Base-by-base conservation (phyloP, 2,329 filamentous ascomycete genomes). In the Fusarium succisae region DNA sequence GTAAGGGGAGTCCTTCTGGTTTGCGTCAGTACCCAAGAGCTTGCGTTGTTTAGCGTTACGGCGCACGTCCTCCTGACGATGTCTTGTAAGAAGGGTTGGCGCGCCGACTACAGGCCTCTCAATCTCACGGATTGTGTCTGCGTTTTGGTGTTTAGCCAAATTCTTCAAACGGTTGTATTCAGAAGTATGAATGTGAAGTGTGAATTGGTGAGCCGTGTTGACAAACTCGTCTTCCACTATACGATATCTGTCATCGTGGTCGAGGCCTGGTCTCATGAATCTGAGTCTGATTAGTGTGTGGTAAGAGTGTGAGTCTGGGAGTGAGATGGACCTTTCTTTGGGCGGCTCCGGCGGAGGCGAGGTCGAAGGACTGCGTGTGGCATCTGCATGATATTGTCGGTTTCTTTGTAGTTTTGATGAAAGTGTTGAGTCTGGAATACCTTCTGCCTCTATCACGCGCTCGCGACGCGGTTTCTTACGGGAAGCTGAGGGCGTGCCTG, bases 161-260 rank as follows among this genome's bases (percentile, higher is more conserved):
- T 84, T 83, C 80, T 92, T 92, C 50, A 94, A 87, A 8, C 91
- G 88, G 66, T 90, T 86, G 79, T 96, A 96, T 80, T 95, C 93
- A 22, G 91, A 92, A n/a, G 91, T 89, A 79, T 95, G 93, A 4
- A 96, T 87, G 80, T 95, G 93, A 10, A 88, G 87, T 0, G 93
- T 96, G 81, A 94, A 96, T 6, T 86, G 83, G 59, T 90, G 88
- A 0, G 93, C 93, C 1, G 91, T 89, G 22, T 87, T 83, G 26
- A 92, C 83, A 72, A 96, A 90, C 75, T 96, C 93, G 76, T 96
- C 94, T 81, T 96, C 94, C 1, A 96, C 94, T 92, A 96, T 95
- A 77, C 93, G 91, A 81, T 90, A 96, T 62, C 83, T 84, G 79
- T 95, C 93, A 80, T 96, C 94, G n/a, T 87, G 81, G 8, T 88